Evolutionary conservation across 768 basidiomycete species (phyloP), one percentile per base, ranked within the genome.

Genomic region (Boletales sp.): DNA sequence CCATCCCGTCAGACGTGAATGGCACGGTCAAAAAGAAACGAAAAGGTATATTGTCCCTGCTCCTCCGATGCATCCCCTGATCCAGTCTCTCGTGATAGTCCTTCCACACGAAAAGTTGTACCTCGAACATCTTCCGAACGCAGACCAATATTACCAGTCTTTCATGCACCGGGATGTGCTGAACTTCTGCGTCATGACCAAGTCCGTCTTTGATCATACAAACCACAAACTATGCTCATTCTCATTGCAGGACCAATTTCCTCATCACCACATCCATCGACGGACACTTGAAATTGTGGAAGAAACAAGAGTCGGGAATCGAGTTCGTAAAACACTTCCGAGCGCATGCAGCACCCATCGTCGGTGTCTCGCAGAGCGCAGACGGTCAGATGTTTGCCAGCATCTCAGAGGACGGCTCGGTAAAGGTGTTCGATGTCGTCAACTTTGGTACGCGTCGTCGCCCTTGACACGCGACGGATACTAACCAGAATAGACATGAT

Each of bases 261-360:
- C 63, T 98, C 38, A 78, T 99, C 43, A 99, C 96, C 8, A 94
- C 95, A 1, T 97, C 95, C 3, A 70, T 93, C 10, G 96, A 98
- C 64, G 96, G 96, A 2, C 88, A 94, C 68, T 69, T 98, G 55
- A 99, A 99, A 67, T 70, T 99, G n/a, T 99, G 96, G 96, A 98
- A 96, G 76, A 99, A 99, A 70, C 94, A 96, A 72, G 89, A 94
- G 18, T 67, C 75, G 7, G 95, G 94, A 5, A 93, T 99, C 61
- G 96, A 98, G 71, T 98, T 97, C 60, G 95, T 98, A 51, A 99
- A 99, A 71, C 91, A 94, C 57, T 99, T 95, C 67, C 86, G 96
- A 41, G 93, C 96, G 1, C 94, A 96, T 60, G 75, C 94, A 18
- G 77, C 80, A 21, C 82, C 90, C 9, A 79, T 98, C 21, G 74